Evolutionary conservation across 306 rosid species (phyloP), one percentile per base, ranked within the genome.

Genomic region (Fragaria vesca): DNA sequence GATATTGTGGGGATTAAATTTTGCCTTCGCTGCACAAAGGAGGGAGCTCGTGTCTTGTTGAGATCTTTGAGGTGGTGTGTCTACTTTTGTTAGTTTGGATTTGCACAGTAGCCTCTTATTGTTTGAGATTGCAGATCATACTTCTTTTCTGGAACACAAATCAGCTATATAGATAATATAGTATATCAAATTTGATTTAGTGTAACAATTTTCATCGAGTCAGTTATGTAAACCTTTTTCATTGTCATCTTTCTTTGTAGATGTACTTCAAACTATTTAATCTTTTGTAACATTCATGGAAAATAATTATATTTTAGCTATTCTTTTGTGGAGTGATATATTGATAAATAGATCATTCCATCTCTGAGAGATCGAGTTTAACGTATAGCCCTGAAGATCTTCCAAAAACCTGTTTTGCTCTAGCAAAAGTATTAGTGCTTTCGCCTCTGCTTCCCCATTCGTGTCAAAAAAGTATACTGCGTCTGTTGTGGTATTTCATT

Each of bases 1-100:
- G 90, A 79, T 87, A 86, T 82, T 82, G 85, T 82, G 85, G 80
- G 83, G 78, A 84, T 84, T 84, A 88, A 88, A 81, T 88, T 93
- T 96, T 93, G 88, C 89, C 77, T 82, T 70, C 60, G 74, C 73
- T 80, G 83, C 83, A 81, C 73, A 75, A n/a, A 80, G 82, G 69
- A 63, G 73, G 70, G 78, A 81, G 89, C 82, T 90, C 77, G 85
- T 83, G 83, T 82, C 73, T 55, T 66, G 79, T 73, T 76, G 86
- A 83, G 81, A 77, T 81, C 82, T 80, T 43, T 72, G 95, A 81
- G 89, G 86, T 81, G 79, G 75, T 83, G 67, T 78, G 76, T 75
- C 71, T 62, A 61, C 81, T 66, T 81, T 74, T 80, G 74, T 45
- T 32, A 74, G 81, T 79, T 70, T 72, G 80, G 86, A 73, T 83